Evolutionary conservation across 441 rosid species (phyloP), one percentile per base, ranked within the genome.

Genomic region (Euphorbia celastroides): DNA sequence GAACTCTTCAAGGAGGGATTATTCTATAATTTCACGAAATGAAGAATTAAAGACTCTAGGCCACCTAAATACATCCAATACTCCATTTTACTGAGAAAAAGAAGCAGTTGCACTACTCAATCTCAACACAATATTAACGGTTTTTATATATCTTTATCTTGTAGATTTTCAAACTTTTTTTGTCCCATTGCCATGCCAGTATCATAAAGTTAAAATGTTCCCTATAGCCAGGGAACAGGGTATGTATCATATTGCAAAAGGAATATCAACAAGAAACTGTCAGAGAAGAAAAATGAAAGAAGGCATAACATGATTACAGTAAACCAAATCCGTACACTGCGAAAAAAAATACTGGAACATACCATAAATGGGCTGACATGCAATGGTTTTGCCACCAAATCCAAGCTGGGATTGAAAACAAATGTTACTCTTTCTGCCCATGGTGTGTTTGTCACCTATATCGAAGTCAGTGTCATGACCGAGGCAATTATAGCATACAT

Each of bases 351-450:
- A 36, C 38, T 17, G 60, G 31, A 34, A 57, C 81, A 51, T 87
- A 93, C 97, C 96, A 93, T 90, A 78, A 90, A 93, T 68, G 98
- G 96, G 80, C 98, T 93, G 73, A 93, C 98, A 75, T 90, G 98
- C 69, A 93, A 80, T 42, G 94, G 86, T 74, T 93, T 93, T 44
- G 96, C 94, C 68, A 93, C 88, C 70, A 78, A 22, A 78, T 93
- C 96, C 17, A 91, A 88, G 65, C 77, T 74, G 38, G 94, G 96
- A 32, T 87, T 54, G 82, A 93, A 93, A 60, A 83, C 88, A 78
- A 93, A 93, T 0, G 71, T 70, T 46, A 87, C 96, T 50, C 94
- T 80, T 72, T 93, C 98, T 7, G 89, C 96, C 97, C 98, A 93
- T 12, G 98, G 98, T 27, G 97, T 87, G 74, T 90, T 93, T 26